Percentiles rank a stretch among this genome's conserved stretches.
phyloP scores from a whole-genome alignment of 1,139 yeast species.

The Saccharomyces hybrid region DNA sequence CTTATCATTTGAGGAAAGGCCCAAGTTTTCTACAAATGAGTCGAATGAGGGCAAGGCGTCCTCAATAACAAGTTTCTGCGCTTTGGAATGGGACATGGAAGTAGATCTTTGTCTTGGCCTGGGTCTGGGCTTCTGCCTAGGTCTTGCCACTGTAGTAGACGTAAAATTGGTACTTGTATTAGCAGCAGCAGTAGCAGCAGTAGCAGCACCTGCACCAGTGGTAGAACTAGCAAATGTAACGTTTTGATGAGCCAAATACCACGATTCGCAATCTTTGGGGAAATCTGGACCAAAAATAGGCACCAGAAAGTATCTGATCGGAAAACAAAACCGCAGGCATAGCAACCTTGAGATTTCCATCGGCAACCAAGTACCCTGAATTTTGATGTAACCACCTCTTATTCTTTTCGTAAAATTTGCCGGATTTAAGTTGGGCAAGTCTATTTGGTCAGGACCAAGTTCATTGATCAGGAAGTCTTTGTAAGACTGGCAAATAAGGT shows the following conservation, averaged over 20 bases:
- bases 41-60: not conserved
- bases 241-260: not conserved
- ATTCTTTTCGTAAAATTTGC: slow-evolving; percentile 43
- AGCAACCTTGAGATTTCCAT: slow-evolving; percentile 57
- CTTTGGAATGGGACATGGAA: not conserved
- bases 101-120: not conserved
- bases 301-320: slow-evolving; percentile 64
- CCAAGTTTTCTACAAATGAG: not conserved
- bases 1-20: not conserved
- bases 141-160: not conserved
- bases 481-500: slow-evolving; percentile 40
- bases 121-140: not conserved
- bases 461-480: not conserved
- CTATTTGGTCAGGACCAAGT: not conserved
- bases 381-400: slow-evolving; percentile 84
- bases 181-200: not conserved
- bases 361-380: slow-evolving; percentile 95
- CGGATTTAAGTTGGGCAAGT: slow-evolving; percentile 8
- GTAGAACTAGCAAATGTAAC: not conserved
- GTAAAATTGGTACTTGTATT: too few relatives aligned
- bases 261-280: slow-evolving; percentile 49
- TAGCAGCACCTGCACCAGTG: not conserved
- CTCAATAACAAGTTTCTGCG: not conserved
- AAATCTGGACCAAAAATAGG: slow-evolving; percentile 76
- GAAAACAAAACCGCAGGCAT: slow-evolving; percentile 70